Evolutionary conservation across 306 rosid genomes (phyloP).

Genomic region (Sechiopsis laciniata): DNA sequence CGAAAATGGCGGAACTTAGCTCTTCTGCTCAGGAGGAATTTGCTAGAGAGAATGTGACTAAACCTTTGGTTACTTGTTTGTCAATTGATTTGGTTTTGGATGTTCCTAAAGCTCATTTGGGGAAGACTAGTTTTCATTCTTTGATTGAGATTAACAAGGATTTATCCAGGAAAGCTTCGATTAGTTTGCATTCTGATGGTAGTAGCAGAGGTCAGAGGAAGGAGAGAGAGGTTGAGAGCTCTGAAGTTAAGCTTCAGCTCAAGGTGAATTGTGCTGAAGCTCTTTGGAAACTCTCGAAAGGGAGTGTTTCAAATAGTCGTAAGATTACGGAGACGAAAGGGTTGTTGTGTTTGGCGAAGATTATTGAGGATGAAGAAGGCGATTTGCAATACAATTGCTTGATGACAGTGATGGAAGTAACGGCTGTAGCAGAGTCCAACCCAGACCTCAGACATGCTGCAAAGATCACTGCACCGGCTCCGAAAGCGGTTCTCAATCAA

Average conservation of each 20-base stretch:
- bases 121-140: slow-evolving; percentile 46
- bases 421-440: slow-evolving; percentile 53
- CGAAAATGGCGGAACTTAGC: slow-evolving; percentile 54
- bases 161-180: slow-evolving; percentile 15
- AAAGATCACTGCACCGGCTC: slow-evolving; percentile 56
- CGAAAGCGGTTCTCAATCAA: slow-evolving; percentile 74
- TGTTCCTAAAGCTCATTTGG: slow-evolving; percentile 41
- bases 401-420: slow-evolving; percentile 76
- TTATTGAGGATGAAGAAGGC: slow-evolving; percentile 52
- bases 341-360: slow-evolving; percentile 76
- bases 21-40: slow-evolving; percentile 56
- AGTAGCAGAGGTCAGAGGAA: slow-evolving; percentile 43
- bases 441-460: slow-evolving; percentile 66
- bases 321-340: slow-evolving; percentile 83
- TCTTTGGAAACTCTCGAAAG: slow-evolving; percentile 67
- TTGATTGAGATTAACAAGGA: slow-evolving; percentile 45
- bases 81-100: slow-evolving; percentile 54
- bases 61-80: slow-evolving; percentile 57
- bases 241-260: slow-evolving; percentile 44
- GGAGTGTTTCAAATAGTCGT: slow-evolving; percentile 41
- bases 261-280: slow-evolving; percentile 73
- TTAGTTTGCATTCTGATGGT: slow-evolving; percentile 37
- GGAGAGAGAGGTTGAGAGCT: slow-evolving; percentile 57
- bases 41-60: slow-evolving; percentile 61
- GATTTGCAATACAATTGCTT: slow-evolving; percentile 64